Evolutionary conservation across 1,284 basidiomycete species (phyloP).

Genomic region (Cryptococcus sp.): DNA sequence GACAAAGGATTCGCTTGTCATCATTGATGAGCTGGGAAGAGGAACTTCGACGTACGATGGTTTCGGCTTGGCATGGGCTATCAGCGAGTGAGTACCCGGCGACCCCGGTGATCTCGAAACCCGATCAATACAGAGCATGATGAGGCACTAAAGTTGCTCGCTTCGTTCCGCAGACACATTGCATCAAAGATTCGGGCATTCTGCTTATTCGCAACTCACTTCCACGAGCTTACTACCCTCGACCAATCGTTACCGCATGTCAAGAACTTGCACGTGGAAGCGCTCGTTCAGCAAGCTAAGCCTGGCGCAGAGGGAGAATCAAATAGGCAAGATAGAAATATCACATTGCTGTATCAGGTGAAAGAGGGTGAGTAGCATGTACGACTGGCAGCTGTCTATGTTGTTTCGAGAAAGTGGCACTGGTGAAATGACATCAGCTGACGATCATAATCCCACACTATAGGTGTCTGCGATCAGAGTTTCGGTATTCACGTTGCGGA

Average conservation of each 20-base stretch:
- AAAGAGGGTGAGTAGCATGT: conserved; percentile 67
- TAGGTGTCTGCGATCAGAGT: conserved; percentile 88
- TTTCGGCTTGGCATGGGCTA: conserved; percentile 98
- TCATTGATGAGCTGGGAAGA: conserved; percentile 96
- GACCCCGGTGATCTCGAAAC: too few relatives aligned
- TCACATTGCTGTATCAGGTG: conserved; percentile 93
- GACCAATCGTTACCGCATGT: conserved; percentile 84
- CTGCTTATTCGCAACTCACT: conserved; percentile 96
- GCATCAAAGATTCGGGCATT: conserved; percentile 87
- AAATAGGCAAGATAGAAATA: conserved; percentile 70
- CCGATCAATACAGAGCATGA: background rate
- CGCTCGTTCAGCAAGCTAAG: conserved; percentile 67
- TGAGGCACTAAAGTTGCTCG: background rate
- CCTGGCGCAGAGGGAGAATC: conserved; percentile 52
- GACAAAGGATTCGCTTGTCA: conserved; percentile 88
- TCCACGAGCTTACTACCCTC: conserved; percentile 93
- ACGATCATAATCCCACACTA: background rate
- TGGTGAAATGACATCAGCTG: background rate
- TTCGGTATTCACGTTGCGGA: conserved; percentile 99
- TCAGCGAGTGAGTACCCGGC: conserved; percentile 73
- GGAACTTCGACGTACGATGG: conserved; percentile 99
- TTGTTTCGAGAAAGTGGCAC: background rate
- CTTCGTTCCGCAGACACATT: conserved; percentile 67
- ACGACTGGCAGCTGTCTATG: too few relatives aligned
- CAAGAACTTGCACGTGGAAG: conserved; percentile 93